A percentile compares a stretch with the other conserved stretches of the same genome.
These are phyloP conservation scores for Monosporascus sp. DNA, from an alignment of 2,329 filamentous ascomycete genomes.

Conservation along the genomic window DNA sequence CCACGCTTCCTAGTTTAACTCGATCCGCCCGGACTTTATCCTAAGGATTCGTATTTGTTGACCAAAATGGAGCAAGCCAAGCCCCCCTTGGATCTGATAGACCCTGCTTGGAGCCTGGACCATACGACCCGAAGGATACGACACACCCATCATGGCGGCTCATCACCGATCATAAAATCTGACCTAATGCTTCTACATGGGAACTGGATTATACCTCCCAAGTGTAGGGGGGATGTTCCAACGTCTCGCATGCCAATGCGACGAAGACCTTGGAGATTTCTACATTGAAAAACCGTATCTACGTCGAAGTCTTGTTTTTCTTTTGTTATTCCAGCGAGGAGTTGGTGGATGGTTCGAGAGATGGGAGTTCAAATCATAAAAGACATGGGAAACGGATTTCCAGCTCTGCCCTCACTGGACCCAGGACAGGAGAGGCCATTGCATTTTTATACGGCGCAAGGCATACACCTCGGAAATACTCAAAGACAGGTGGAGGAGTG, in stretches of 20 bases:
- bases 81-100: neutral
- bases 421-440: conserved; percentile 15
- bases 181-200: neutral
- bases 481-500: conserved; percentile 7
- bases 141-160: neutral
- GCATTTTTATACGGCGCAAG: conserved; percentile 27
- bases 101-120: neutral
- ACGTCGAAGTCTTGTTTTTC: conserved; percentile 19
- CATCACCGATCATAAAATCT: neutral
- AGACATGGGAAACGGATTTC: conserved; percentile 16
- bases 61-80: neutral
- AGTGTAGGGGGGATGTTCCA: neutral
- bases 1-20: neutral
- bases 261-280: conserved; percentile 16
- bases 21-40: neutral
- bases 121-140: neutral
- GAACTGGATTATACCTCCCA: neutral
- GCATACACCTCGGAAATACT: conserved; percentile 18
- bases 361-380: conserved; percentile 18
- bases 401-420: conserved; percentile 9
- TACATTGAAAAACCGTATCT: conserved; percentile 19
- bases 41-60: neutral
- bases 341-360: conserved; percentile 24
- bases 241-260: neutral
- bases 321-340: conserved; percentile 28